Conservation (phyloP, 176 grass and related monocot species). For the Raddia distichophylla region DNA sequence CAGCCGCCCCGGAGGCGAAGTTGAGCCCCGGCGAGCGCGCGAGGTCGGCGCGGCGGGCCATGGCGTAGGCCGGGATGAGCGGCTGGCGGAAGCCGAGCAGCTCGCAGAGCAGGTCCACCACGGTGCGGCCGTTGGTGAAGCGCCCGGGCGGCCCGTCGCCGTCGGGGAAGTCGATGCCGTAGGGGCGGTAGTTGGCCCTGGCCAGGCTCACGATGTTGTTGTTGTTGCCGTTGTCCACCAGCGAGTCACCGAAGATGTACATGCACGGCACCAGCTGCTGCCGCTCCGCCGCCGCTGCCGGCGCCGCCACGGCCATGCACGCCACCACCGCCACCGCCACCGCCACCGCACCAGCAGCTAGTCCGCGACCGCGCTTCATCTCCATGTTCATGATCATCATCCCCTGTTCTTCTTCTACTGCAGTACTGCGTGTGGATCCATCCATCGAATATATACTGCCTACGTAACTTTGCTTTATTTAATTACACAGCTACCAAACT, state of each 20-base stretch:
- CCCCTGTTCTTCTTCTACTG: no score
- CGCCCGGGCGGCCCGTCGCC: constrained; percentile 67
- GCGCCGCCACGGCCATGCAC: not conserved
- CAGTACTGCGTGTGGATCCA: no score
- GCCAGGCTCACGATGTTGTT: constrained; percentile 75
- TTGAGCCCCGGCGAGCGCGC: constrained; percentile 65
- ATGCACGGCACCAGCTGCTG: constrained; percentile 64
- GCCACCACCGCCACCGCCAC: not conserved
- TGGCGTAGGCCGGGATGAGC: constrained; percentile 73
- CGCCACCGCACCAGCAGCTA: not conserved
- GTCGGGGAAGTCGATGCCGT: constrained; percentile 79
- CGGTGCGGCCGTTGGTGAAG: constrained; percentile 92
- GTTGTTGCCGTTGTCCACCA: constrained; percentile 98
- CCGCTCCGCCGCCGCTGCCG: not conserved
- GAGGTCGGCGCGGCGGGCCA: not conserved
- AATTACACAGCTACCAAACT: no score
- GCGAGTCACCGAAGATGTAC: constrained; percentile 90
- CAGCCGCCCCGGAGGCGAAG: constrained; percentile 83
- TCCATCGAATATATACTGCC: no score
- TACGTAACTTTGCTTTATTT: no score
- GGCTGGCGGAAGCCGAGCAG: constrained; percentile 61
- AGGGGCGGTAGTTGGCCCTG: constrained; percentile 86
- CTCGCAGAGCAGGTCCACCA: constrained; percentile 67
- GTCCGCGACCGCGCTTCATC: not conserved
- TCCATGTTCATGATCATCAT: no score